Conservation (phyloP, 2,329 filamentous ascomycete species). For the Fusarium transvaalense region DNA sequence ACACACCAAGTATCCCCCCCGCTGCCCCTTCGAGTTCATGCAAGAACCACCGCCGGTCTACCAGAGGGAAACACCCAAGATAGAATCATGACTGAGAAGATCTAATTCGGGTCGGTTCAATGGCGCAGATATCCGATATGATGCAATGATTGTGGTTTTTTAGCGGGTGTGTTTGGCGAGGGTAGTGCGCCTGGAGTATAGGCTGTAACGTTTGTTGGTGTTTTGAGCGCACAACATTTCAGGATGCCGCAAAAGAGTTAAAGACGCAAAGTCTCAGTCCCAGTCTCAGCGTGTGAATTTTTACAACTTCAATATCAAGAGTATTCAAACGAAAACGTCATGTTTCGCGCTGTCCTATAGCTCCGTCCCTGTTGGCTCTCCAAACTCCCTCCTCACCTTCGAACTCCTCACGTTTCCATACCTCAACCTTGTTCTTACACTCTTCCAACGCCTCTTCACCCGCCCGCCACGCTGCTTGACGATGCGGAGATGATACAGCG, state of each 20-base stretch:
- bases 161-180: slow-evolving; percentile 17
- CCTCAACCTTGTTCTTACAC: slow-evolving; percentile 88
- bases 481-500: slow-evolving; percentile 84
- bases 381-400: slow-evolving; percentile 81
- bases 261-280: slow-evolving; percentile 4
- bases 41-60: slow-evolving; percentile 56
- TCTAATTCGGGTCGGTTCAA: not conserved
- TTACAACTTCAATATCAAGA: slow-evolving; percentile 9
- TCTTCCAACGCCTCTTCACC: slow-evolving; percentile 90
- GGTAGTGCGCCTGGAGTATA: slow-evolving; percentile 16
- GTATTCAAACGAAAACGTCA: slow-evolving; percentile 4
- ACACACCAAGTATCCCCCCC: slow-evolving; percentile 49
- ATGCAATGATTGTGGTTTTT: slow-evolving; percentile 4
- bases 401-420: slow-evolving; percentile 96
- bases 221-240: slow-evolving; percentile 5
- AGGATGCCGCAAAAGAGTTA: not conserved
- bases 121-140: not conserved
- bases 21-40: slow-evolving; percentile 56
- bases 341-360: slow-evolving; percentile 61
- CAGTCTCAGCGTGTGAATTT: slow-evolving; percentile 15
- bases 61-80: slow-evolving; percentile 41
- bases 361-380: slow-evolving; percentile 87
- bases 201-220: slow-evolving; percentile 6
- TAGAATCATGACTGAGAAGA: slow-evolving; percentile 5
- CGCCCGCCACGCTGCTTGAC: slow-evolving; percentile 86